Evolutionary conservation across 108 stramenopile genomes (phyloP), one percentile per base, ranked within the genome.

Genomic region (Nitzschia inconspicua): DNA sequence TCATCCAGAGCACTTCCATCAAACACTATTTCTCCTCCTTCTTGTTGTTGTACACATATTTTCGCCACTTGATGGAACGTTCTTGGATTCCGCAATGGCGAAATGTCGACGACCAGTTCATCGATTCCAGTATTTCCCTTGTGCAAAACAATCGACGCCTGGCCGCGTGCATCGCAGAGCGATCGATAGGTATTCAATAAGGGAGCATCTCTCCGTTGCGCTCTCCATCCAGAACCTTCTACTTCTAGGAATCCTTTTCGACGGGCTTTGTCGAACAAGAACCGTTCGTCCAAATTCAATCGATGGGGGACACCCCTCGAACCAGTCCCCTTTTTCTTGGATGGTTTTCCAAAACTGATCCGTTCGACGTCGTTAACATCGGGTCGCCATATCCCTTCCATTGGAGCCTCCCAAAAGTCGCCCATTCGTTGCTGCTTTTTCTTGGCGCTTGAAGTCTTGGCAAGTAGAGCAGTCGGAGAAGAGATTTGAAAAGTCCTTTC

Each of bases 251-350:
- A 89, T 14, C 92, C 92, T 43, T 88, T 79, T 19, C 76, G 61
- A 23, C 82, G 72, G 8, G 92, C 92, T 48, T 78, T 84, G 61
- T 93, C 88, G 52, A 86, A 90, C 0, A 76, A 47, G 16, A 61
- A 41, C 25, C 92, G 72, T 65, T 93, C 92, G 22, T 88, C 88
- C 37, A 34, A 10, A 60, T 93, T 93, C 18, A 93, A 47, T 1
- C 91, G 72, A 72, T 89, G 88, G 7, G 91, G 91, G 20, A 87
- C 75, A 8, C 84, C 84, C 47, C 91, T 47, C 26, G 70, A 73
- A 22, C 91, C 91, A 0, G 83, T 85, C n/a, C 91, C 84, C 55
- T 88, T 93, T 50, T 78, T 77, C 63, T 86, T 93, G 4, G 92
- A 79, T 6, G 93, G 93, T 62, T 83, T 75, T 2, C 93, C 93